phyloP scores from a whole-genome alignment of 2,329 filamentous ascomycete genomes.

The Exophiala alcalophila region DNA sequence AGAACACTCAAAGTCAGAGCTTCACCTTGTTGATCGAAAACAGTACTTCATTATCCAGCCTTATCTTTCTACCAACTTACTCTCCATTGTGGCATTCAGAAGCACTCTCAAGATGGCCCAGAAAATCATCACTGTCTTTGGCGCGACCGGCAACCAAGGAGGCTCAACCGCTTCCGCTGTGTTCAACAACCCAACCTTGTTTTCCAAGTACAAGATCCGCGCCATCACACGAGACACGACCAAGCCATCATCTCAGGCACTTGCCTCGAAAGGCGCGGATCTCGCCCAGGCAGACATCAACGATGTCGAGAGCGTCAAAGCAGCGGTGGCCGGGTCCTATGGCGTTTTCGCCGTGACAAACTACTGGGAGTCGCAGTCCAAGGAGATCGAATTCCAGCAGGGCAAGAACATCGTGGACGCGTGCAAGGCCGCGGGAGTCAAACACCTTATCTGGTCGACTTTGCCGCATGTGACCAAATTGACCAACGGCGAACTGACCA shows the following conservation, averaged over 20 bases:
- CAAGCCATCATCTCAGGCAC: constrained; percentile 34
- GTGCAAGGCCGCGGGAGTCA: constrained; percentile 36
- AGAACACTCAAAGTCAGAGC: too few species aligned
- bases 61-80: not conserved
- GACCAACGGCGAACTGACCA: constrained; percentile 36
- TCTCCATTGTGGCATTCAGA: constrained; percentile 9
- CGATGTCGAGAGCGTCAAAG: constrained; percentile 39
- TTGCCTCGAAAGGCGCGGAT: constrained; percentile 36
- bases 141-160: constrained; percentile 54
- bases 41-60: not conserved
- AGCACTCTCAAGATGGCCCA: constrained; percentile 19
- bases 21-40: not conserved
- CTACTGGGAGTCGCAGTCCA: constrained; percentile 41
- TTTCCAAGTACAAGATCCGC: constrained; percentile 48
- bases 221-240: constrained; percentile 50
- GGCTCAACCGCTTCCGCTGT: constrained; percentile 48
- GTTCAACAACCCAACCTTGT: constrained; percentile 46
- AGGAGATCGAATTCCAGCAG: constrained; percentile 39
- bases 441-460: constrained; percentile 44
- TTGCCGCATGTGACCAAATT: constrained; percentile 35
- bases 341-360: constrained; percentile 51
- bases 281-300: constrained; percentile 40
- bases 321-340: constrained; percentile 46
- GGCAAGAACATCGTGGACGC: constrained; percentile 42
- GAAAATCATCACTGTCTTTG: constrained; percentile 48